These are phyloP conservation scores for Ramaria rubella DNA, from an alignment of 768 basidiomycete genomes.

Conservation along the genomic window DNA sequence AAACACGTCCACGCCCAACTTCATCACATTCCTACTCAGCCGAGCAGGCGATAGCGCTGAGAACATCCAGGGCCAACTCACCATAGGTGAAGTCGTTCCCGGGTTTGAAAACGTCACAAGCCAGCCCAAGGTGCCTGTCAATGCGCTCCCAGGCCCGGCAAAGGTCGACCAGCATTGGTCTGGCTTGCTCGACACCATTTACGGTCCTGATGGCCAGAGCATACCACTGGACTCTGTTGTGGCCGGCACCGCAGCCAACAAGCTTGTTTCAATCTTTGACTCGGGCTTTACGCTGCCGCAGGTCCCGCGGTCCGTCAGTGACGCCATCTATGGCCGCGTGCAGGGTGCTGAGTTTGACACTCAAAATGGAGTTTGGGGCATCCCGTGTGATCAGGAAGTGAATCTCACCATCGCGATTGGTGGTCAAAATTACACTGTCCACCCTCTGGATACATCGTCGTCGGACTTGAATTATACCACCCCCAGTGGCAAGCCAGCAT, in stretches of 20 bases:
- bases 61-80: conserved; percentile 51
- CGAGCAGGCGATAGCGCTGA: conserved; percentile 49
- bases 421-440: conserved; percentile 51
- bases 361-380: conserved; percentile 39
- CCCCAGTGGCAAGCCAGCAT: conserved; percentile 22
- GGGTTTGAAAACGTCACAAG: conserved; percentile 42
- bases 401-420: conserved; percentile 61
- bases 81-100: conserved; percentile 51
- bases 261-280: conserved; percentile 58
- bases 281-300: conserved; percentile 66
- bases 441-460: conserved; percentile 52
- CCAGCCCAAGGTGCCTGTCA: conserved; percentile 47
- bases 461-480: conserved; percentile 20
- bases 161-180: conserved; percentile 57
- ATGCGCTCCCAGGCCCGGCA: conserved; percentile 36
- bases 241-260: conserved; percentile 25
- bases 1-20: conserved; percentile 51
- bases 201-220: conserved; percentile 51
- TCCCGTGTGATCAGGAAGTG: conserved; percentile 59
- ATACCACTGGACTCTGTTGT: conserved; percentile 44
- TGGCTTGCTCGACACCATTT: conserved; percentile 52
- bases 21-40: conserved; percentile 56
- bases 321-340: conserved; percentile 54
- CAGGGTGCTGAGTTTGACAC: conserved; percentile 41
- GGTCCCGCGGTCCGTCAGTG: conserved; percentile 42